phyloP scores from a whole-genome alignment of 352 stramenopile species.

The Phytopythium montanum region DNA sequence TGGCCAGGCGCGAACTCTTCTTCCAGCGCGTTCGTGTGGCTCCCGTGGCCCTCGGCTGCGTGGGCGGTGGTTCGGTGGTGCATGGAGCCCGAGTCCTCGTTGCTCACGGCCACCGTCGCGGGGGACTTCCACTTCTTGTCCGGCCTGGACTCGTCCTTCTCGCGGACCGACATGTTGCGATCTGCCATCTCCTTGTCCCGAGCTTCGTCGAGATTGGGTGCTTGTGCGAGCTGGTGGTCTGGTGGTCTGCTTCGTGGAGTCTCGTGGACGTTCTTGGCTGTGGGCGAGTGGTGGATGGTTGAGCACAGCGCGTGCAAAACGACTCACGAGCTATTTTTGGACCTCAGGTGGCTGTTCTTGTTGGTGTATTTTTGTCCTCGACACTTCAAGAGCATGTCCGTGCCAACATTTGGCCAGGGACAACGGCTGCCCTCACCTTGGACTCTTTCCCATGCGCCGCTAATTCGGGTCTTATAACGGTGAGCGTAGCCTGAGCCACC shows the following conservation, averaged over 20 bases:
- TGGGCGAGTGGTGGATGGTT: background rate
- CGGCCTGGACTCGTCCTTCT: background rate
- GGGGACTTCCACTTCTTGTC: slow-evolving; percentile 34
- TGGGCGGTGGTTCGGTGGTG: background rate
- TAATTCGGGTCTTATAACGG: background rate
- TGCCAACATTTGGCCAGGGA: too few species aligned
- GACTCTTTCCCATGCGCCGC: background rate
- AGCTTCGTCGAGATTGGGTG: background rate
- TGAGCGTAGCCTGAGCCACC: background rate
- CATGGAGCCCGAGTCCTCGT: slow-evolving; percentile 1
- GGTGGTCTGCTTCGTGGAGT: background rate
- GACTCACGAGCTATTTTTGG: background rate
- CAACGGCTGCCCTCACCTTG: background rate
- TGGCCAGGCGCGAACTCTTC: slow-evolving; percentile 2
- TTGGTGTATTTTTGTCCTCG: too few species aligned
- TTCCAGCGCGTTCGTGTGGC: background rate
- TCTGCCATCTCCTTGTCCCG: background rate
- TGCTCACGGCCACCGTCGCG: slow-evolving; percentile 26
- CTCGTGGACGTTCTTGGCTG: background rate
- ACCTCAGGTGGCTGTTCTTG: too few species aligned
- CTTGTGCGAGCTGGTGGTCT: background rate
- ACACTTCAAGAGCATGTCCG: too few species aligned
- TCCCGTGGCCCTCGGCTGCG: background rate
- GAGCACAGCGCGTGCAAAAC: background rate
- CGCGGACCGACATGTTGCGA: background rate